phyloP scores from a whole-genome alignment of 192 early-diverging fungal species.

The Geosiphon pyriformis region DNA sequence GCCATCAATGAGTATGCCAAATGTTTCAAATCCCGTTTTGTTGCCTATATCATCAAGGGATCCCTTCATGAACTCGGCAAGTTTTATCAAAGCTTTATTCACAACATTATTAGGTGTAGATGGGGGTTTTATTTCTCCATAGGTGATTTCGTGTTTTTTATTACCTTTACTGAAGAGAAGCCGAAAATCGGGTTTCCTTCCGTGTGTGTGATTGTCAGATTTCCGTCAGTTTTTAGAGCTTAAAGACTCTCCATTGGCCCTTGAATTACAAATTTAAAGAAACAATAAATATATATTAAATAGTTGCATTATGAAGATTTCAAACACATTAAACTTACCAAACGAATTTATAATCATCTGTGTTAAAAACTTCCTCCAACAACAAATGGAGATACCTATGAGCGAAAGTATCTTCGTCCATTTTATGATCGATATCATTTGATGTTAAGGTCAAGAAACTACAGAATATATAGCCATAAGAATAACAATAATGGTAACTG shows the following conservation, averaged over 20 bases:
- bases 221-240: constrained; percentile 15
- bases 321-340: constrained; percentile 14
- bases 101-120: constrained; percentile 13
- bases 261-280: constrained; percentile 11
- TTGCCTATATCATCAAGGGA: constrained; percentile 2
- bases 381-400: constrained; percentile 10
- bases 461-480: constrained; percentile 18
- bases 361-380: constrained; percentile 17
- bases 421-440: constrained; percentile 5
- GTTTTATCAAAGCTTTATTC: constrained; percentile 11
- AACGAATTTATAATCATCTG: constrained; percentile 13
- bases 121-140: constrained; percentile 18
- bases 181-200: constrained; percentile 12
- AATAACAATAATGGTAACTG: constrained; percentile 6
- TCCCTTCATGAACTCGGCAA: constrained; percentile 18
- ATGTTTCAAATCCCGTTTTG: constrained; percentile 11
- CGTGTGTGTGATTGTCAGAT: not conserved
- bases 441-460: constrained; percentile 13
- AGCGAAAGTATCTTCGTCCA: constrained; percentile 14
- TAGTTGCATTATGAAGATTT: constrained; percentile 9
- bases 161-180: constrained; percentile 13
- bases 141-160: constrained; percentile 12
- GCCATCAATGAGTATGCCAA: constrained; percentile 6
- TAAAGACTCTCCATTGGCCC: constrained; percentile 11
- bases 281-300: constrained; percentile 10